Conservation (phyloP, 2,329 filamentous ascomycete species). For the Nemania serpens region DNA sequence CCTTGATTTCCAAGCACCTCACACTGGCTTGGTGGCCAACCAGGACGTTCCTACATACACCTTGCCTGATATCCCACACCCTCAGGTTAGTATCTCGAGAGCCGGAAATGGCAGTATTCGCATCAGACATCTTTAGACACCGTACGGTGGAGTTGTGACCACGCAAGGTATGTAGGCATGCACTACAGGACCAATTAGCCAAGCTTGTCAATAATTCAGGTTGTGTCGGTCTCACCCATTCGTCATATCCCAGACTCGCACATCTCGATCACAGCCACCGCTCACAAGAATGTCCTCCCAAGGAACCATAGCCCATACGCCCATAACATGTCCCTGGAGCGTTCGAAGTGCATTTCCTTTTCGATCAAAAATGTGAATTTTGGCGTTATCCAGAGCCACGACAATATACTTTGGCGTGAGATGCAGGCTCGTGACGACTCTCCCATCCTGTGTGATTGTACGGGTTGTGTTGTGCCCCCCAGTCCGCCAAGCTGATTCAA, state of each 20-base stretch:
- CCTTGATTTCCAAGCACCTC: slow-evolving; percentile 91
- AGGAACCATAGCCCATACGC: slow-evolving; percentile 99
- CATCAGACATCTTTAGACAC: slow-evolving; percentile 96
- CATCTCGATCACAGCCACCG: slow-evolving; percentile 94
- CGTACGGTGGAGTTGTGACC: slow-evolving; percentile 96
- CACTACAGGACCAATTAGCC: slow-evolving; percentile 53
- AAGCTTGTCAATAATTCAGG: slow-evolving; percentile 10
- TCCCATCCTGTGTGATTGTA: slow-evolving; percentile 94
- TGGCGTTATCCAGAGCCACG: slow-evolving; percentile 95
- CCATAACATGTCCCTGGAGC: slow-evolving; percentile 95
- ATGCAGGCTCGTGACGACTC: slow-evolving; percentile 94
- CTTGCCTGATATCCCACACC: slow-evolving; percentile 91
- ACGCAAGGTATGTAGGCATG: slow-evolving; percentile 79
- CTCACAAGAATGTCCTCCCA: slow-evolving; percentile 96
- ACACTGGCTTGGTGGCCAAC: slow-evolving; percentile 96
- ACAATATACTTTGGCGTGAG: slow-evolving; percentile 96
- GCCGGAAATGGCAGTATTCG: slow-evolving; percentile 91
- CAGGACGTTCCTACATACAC: slow-evolving; percentile 87
- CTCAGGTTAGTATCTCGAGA: slow-evolving; percentile 92
- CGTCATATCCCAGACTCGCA: slow-evolving; percentile 93
- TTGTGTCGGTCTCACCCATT: slow-evolving; percentile 71
- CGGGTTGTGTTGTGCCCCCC: slow-evolving; percentile 82
- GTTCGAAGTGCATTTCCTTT: slow-evolving; percentile 87
- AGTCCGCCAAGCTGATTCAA: slow-evolving; percentile 94
- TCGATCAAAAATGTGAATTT: slow-evolving; percentile 97